Percentiles rank a stretch among this genome's conserved stretches.
Conservation (phyloP, 2,329 filamentous ascomycete species). For the Sordariomycetes sp. region DNA sequence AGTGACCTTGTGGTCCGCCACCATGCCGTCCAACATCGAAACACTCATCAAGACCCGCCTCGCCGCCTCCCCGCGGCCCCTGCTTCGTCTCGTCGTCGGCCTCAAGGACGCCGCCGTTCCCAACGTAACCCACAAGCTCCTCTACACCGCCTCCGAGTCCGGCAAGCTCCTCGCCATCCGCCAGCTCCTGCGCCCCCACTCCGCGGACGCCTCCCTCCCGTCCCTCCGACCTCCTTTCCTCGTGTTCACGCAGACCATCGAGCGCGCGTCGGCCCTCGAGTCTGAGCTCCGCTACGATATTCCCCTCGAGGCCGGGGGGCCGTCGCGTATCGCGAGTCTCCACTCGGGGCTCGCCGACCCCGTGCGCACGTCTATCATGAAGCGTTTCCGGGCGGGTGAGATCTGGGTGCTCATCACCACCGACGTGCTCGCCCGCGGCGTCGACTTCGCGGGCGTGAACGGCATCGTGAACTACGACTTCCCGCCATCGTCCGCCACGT, state of each 20-base stretch:
- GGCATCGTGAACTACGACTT: conserved; percentile 98
- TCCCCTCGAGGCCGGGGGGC: conserved; percentile 74
- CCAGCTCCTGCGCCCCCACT: conserved; percentile 68
- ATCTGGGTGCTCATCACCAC: conserved; percentile 97
- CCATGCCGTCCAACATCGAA: conserved; percentile 91
- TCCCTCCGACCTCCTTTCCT: conserved; percentile 77
- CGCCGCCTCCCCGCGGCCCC: conserved; percentile 35
- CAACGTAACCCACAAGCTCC: conserved; percentile 79
- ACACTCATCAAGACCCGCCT: conserved; percentile 62
- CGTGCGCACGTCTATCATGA: conserved; percentile 71
- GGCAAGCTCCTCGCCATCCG: conserved; percentile 88
- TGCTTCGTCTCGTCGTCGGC: conserved; percentile 85
- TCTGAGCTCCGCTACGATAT: conserved; percentile 93
- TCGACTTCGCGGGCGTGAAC: conserved; percentile 92
- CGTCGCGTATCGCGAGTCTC: conserved; percentile 75
- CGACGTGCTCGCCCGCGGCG: conserved; percentile 79
- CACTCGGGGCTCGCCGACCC: conserved; percentile 76
- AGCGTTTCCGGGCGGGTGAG: conserved; percentile 80
- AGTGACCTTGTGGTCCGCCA: conserved; percentile 87
- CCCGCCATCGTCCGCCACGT: conserved; percentile 77
- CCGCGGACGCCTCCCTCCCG: conserved; percentile 41
- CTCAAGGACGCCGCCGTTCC: conserved; percentile 93
- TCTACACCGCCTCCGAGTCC: conserved; percentile 84
- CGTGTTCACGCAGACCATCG: conserved; percentile 93
- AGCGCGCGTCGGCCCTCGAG: conserved; percentile 76